Evolutionary conservation across 1,284 basidiomycete genomes (phyloP).

Genomic region (Earliella scabrosa): DNA sequence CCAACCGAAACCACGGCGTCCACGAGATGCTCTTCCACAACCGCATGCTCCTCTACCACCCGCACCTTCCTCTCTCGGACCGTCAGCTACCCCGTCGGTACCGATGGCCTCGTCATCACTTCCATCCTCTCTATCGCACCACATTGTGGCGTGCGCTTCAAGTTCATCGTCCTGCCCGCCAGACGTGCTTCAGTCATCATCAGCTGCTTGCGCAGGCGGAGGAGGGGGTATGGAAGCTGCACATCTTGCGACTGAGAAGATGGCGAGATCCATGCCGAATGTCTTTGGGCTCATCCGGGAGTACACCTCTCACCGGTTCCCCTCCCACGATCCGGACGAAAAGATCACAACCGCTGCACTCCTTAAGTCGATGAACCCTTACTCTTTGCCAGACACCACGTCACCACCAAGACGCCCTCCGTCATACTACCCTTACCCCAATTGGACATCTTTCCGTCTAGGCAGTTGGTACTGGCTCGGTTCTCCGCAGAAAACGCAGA

Average conservation of each 20-base stretch:
- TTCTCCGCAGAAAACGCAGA: slow-evolving; percentile 4
- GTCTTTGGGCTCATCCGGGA: neutral
- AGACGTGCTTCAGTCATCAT: too few species aligned
- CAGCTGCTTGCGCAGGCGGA: too few species aligned
- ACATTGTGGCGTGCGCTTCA: too few species aligned
- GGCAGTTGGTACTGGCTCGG: slow-evolving; percentile 11
- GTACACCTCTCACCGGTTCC: neutral
- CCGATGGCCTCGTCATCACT: too few species aligned
- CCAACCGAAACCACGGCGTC: neutral
- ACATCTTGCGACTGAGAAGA: neutral
- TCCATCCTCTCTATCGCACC: too few species aligned
- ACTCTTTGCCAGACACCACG: too few species aligned
- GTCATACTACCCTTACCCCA: slow-evolving; percentile 6
- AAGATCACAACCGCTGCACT: neutral
- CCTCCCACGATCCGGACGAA: neutral
- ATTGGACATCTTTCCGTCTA: slow-evolving; percentile 7
- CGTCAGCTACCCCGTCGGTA: too few species aligned
- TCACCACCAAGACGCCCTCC: neutral
- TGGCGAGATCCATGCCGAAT: neutral
- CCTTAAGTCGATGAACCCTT: too few species aligned
- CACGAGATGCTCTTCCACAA: neutral
- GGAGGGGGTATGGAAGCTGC: neutral
- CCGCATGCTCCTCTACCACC: neutral
- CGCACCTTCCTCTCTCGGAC: too few species aligned
- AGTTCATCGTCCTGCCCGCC: too few species aligned